These are phyloP conservation scores for Fusarium tricinctum DNA, from an alignment of 2,329 filamentous ascomycete species.

Conservation along the genomic window DNA sequence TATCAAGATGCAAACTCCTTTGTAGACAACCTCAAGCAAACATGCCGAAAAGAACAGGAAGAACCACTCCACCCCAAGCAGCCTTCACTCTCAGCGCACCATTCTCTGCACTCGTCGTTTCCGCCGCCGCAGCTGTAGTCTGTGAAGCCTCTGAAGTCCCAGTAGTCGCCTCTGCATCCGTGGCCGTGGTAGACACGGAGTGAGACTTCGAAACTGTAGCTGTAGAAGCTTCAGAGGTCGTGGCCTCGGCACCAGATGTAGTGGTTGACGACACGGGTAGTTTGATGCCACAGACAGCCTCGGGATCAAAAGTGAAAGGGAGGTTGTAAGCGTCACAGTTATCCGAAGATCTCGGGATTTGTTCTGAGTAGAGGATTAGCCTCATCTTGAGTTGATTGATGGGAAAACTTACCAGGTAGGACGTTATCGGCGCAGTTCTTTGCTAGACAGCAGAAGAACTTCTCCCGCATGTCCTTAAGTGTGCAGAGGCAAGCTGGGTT, in stretches of 20 bases:
- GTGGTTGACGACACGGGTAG: background rate
- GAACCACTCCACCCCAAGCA: background rate
- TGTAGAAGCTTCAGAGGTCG: background rate
- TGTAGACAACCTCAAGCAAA: background rate
- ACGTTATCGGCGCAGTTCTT: slow-evolving; percentile 1
- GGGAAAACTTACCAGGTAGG: background rate
- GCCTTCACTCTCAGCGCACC: background rate
- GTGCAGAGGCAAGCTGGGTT: slow-evolving; percentile 19
- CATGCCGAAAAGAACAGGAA: background rate
- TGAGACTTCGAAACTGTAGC: background rate
- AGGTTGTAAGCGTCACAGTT: background rate
- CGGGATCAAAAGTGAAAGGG: slow-evolving; percentile 10
- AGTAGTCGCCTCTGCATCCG: background rate
- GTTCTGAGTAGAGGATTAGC: background rate
- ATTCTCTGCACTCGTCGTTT: background rate
- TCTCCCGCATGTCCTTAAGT: slow-evolving; percentile 7
- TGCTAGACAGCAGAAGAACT: slow-evolving; percentile 14
- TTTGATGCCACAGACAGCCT: slow-evolving; percentile 21
- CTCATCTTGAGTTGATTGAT: rapidly evolving
- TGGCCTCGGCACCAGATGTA: background rate
- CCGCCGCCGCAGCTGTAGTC: background rate
- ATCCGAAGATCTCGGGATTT: background rate
- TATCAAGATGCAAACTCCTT: no score
- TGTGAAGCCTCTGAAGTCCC: background rate
- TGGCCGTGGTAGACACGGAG: background rate